These are phyloP conservation scores for Earliella scabrosa DNA, from an alignment of 1,284 basidiomycete genomes.

Conservation along the genomic window DNA sequence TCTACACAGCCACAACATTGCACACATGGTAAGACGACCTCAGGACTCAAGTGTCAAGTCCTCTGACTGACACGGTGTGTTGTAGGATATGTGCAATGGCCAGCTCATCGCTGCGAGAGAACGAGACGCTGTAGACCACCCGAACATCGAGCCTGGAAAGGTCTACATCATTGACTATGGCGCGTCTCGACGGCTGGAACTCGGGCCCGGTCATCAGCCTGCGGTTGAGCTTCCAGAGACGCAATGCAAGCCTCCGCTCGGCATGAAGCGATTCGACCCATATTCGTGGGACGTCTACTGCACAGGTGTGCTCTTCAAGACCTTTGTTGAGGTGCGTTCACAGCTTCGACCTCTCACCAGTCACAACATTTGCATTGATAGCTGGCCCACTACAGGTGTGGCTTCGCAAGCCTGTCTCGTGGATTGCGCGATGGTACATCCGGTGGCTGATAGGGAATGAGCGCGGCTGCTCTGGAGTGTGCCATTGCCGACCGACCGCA, in stretches of 20 bases:
- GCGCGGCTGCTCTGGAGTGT: not conserved
- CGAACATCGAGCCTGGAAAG: not conserved
- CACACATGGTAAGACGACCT: not conserved
- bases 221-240: not conserved
- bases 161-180: not conserved
- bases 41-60: not conserved
- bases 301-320: not conserved
- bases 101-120: not conserved
- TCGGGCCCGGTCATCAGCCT: not conserved
- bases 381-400: no score
- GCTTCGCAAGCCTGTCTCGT: not conserved
- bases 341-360: not conserved
- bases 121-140: not conserved
- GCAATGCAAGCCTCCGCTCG: not conserved
- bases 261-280: not conserved
- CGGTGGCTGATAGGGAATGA: not conserved
- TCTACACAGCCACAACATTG: not conserved
- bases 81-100: not conserved
- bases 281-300: not conserved
- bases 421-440: not conserved
- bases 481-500: not conserved
- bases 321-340: not conserved
- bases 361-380: no score
- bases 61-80: not conserved
- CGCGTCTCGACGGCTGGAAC: not conserved